Conservation (phyloP, 768 basidiomycete genomes). For the Strobilomyces confusus region DNA sequence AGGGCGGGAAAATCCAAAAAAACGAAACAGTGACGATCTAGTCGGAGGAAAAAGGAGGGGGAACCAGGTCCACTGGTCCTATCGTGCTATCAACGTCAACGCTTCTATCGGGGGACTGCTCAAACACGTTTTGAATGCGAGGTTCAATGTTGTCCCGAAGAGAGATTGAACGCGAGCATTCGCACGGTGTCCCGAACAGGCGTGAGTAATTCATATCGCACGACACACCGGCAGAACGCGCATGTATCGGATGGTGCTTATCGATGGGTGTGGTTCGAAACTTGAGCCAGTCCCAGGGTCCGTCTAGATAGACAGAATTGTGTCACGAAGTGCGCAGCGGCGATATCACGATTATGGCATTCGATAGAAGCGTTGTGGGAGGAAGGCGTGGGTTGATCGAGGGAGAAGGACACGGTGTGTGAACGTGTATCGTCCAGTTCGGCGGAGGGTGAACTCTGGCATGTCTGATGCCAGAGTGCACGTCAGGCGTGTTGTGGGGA, state of each 20-base stretch:
- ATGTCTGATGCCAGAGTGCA: not conserved
- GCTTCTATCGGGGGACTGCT: not conserved
- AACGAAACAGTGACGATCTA: not conserved
- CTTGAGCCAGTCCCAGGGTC: conserved; percentile 10
- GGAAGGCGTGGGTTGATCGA: conserved; percentile 22
- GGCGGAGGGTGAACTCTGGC: conserved; percentile 8
- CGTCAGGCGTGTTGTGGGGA: conserved; percentile 13
- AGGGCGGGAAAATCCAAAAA: not conserved
- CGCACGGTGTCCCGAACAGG: not conserved
- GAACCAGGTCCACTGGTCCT: not conserved
- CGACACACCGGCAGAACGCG: not conserved
- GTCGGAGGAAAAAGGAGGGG: not conserved
- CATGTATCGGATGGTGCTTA: not conserved
- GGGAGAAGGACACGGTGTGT: conserved; percentile 4
- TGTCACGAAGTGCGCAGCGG: conserved; percentile 8
- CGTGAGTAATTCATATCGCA: not conserved
- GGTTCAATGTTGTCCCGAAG: conserved; percentile 2
- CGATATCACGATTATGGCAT: conserved; percentile 20
- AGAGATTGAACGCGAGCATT: conserved; percentile 1
- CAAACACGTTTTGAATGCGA: not conserved
- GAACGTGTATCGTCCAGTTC: conserved; percentile 7
- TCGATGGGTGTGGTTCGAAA: conserved; percentile 5
- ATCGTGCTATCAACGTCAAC: not conserved
- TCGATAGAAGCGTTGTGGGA: conserved; percentile 18
- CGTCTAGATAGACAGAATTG: conserved; percentile 6